A percentile compares a stretch with the other conserved stretches of the same genome.
Evolutionary conservation across 345 rosid species (phyloP).

Genomic region (Orychophragmus violaceus): DNA sequence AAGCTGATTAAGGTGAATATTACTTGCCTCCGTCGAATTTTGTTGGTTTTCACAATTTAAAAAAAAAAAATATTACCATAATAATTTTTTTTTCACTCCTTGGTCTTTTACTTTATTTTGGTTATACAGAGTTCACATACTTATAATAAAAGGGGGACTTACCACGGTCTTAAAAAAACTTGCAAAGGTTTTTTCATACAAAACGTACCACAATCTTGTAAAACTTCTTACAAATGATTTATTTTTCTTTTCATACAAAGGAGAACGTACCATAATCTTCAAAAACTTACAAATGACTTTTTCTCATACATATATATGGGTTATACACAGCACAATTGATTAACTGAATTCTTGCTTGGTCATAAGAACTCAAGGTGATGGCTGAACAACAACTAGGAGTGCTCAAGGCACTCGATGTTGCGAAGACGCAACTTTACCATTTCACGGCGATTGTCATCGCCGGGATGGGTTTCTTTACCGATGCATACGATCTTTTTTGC

Average conservation of each 20-base stretch:
- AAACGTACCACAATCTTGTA: neutral
- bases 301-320: neutral
- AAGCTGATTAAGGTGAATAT: slow-evolving; percentile 13
- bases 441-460: slow-evolving; percentile 40
- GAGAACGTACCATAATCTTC: neutral
- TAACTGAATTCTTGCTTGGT: neutral
- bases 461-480: slow-evolving; percentile 46
- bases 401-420: slow-evolving; percentile 39
- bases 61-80: neutral
- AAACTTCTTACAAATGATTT: neutral
- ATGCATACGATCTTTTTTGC: slow-evolving; percentile 46
- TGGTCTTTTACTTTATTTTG: neutral
- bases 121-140: neutral
- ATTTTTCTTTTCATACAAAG: neutral
- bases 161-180: too few species aligned
- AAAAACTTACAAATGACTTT: neutral
- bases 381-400: slow-evolving; percentile 32
- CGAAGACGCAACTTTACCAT: slow-evolving; percentile 43
- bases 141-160: neutral
- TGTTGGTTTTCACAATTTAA: neutral
- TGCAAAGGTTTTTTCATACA: neutral
- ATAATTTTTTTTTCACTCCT: neutral
- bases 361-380: slow-evolving; percentile 19
- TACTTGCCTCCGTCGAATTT: neutral
- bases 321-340: neutral